Evolutionary conservation across 2,329 filamentous ascomycete species (phyloP).

Genomic region (Monosporascus sp.): DNA sequence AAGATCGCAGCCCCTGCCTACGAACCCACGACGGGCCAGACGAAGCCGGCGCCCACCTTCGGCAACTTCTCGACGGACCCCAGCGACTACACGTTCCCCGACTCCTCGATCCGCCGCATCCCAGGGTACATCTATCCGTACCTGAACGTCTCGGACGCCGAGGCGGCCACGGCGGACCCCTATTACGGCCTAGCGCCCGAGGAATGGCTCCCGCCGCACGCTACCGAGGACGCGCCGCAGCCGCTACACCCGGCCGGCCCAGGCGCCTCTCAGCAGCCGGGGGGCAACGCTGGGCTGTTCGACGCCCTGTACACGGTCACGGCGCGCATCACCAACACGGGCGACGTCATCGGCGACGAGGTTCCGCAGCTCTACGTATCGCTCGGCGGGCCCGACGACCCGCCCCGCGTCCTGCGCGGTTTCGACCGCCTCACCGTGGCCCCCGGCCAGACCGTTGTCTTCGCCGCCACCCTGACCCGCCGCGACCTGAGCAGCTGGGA

Average conservation of each 20-base stretch:
- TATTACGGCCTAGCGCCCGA: slow-evolving; percentile 55
- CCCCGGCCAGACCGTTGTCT: slow-evolving; percentile 62
- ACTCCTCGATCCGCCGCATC: slow-evolving; percentile 44
- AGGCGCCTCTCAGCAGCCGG: slow-evolving; percentile 43
- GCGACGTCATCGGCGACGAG: slow-evolving; percentile 60
- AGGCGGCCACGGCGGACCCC: slow-evolving; percentile 52
- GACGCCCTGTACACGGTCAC: slow-evolving; percentile 65
- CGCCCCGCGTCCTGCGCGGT: slow-evolving; percentile 62
- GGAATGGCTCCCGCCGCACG: slow-evolving; percentile 56
- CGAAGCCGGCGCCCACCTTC: slow-evolving; percentile 56
- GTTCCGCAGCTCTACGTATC: slow-evolving; percentile 75
- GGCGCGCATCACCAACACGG: slow-evolving; percentile 68
- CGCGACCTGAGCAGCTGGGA: slow-evolving; percentile 91
- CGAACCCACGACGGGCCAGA: slow-evolving; percentile 55
- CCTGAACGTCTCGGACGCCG: slow-evolving; percentile 57
- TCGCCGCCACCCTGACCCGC: slow-evolving; percentile 65
- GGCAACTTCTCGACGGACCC: slow-evolving; percentile 60
- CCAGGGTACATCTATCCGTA: slow-evolving; percentile 65
- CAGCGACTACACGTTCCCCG: slow-evolving; percentile 65
- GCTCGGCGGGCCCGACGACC: slow-evolving; percentile 73
- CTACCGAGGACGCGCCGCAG: slow-evolving; percentile 52
- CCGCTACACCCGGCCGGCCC: slow-evolving; percentile 42
- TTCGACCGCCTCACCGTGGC: slow-evolving; percentile 75
- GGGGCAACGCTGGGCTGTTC: slow-evolving; percentile 62
- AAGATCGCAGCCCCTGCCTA: slow-evolving; percentile 49